phyloP scores from a whole-genome alignment of 2,329 filamentous ascomycete species.

The Talaromyces sp. region DNA sequence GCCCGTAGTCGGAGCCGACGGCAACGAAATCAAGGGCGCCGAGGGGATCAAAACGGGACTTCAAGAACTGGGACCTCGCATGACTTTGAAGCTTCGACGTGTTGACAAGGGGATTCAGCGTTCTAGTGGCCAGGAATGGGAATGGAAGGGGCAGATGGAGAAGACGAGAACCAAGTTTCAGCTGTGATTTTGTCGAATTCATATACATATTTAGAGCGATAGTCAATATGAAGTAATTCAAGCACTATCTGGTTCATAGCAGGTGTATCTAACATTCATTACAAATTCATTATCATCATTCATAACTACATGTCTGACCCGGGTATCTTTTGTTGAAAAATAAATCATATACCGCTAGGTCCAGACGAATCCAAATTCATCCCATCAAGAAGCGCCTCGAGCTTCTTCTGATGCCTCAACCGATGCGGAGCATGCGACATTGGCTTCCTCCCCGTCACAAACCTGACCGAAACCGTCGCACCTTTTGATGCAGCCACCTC shows the following conservation, averaged over 20 bases:
- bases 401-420: not conserved
- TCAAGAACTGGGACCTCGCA: slow-evolving; percentile 80
- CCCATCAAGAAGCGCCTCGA: not conserved
- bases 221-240: not conserved
- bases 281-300: not conserved
- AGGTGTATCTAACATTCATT: too few relatives aligned
- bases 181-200: slow-evolving; percentile 50
- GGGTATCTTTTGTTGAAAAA: too few relatives aligned
- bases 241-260: not conserved
- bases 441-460: slow-evolving; percentile 30
- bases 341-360: too few relatives aligned
- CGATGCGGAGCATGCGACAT: slow-evolving; percentile 8
- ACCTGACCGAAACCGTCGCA: slow-evolving; percentile 21
- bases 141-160: slow-evolving; percentile 95
- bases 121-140: slow-evolving; percentile 79
- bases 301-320: not conserved
- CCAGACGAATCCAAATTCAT: not conserved
- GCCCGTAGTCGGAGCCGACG: slow-evolving; percentile 73
- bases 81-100: slow-evolving; percentile 83
- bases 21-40: slow-evolving; percentile 76
- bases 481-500: slow-evolving; percentile 29
- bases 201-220: not conserved
- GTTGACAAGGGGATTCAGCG: slow-evolving; percentile 84
- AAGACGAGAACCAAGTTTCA: slow-evolving; percentile 92
- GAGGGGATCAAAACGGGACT: slow-evolving; percentile 81